Base-by-base conservation (phyloP, 2,329 filamentous ascomycete genomes). In the Bipolaris zeicola region DNA sequence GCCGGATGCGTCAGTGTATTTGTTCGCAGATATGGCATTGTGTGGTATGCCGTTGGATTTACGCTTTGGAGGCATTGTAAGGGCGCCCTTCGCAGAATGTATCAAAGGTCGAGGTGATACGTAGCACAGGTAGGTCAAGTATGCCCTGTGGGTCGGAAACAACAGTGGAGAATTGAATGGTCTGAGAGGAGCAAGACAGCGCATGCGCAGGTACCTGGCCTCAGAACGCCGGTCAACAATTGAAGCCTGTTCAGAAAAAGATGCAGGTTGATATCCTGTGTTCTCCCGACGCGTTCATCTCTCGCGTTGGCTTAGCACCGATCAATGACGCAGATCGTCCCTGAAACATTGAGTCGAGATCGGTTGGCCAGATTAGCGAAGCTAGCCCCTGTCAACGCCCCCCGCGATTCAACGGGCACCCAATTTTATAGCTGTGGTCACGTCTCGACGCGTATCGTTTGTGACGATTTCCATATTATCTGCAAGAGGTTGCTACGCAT, bases 1-100 rank as follows among this genome's bases (percentile, higher is more conserved):
- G 42, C 74, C 75, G 5, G 68, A 57, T 10, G 57, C 48, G 52
- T 77, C 74, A n/a, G 74, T 70, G 58, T 77, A 76, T 3, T 62
- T 64, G 34, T 55, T 62, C 37, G 73, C 69, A 8, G 69, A 71
- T 22, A 61, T 61, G 20, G 68, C 67, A 42, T 70, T 71, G 6
- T 68, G 60, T 3, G 74, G 68, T 65, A 77, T 77, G 13, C 26
- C n/a, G 22, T 18, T 62, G 1, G 57, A 41, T 52, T 63, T 63
- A 41, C 63, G 59, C 48, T 68, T 68, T 13, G 64, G 62, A 13
- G 58, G 61, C 65, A 68, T 68, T 6, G 28, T 55, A 18, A 46
- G 50, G 43, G 37, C n/a, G 14, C 8, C 31, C 10, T 55, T 47
- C 4, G 5, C 31, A 28, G 10, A 8, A 36, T 5, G 33, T 33